A percentile compares a stretch with the other conserved stretches of the same genome.
Conservation (phyloP, 1,284 basidiomycete species). For the Coniferiporia sulphurascens region DNA sequence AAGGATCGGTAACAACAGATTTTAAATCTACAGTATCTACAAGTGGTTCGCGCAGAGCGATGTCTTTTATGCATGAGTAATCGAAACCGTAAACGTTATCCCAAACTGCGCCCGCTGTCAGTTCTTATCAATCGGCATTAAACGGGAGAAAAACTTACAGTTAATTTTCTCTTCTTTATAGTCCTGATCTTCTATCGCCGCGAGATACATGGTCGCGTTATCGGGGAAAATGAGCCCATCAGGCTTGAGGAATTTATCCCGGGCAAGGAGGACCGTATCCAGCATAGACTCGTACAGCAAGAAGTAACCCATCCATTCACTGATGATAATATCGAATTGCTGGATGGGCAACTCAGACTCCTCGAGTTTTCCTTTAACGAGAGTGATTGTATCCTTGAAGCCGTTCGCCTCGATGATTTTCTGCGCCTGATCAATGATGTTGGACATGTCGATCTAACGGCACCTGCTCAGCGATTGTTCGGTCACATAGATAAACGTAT, state of each 20-base stretch:
- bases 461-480: slow-evolving; percentile 3
- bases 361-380: slow-evolving; percentile 98
- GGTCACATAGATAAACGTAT: slow-evolving; percentile 3
- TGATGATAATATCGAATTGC: slow-evolving; percentile 98
- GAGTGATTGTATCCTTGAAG: slow-evolving; percentile 89
- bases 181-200: slow-evolving; percentile 98
- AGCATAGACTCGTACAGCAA: slow-evolving; percentile 99
- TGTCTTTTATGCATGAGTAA: slow-evolving; percentile 99
- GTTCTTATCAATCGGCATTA: background rate
- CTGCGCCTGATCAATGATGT: slow-evolving; percentile 98
- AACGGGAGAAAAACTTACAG: slow-evolving; percentile 53
- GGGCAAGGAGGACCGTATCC: slow-evolving; percentile 93
- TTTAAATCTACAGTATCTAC: slow-evolving; percentile 98
- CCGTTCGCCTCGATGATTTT: slow-evolving; percentile 97
- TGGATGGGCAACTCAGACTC: slow-evolving; percentile 82
- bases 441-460: slow-evolving; percentile 97
- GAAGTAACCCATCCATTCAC: slow-evolving; percentile 98
- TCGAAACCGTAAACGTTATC: slow-evolving; percentile 99
- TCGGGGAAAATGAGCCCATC: slow-evolving; percentile 96
- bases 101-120: slow-evolving; percentile 72
- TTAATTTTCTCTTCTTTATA: slow-evolving; percentile 99
- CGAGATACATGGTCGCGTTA: slow-evolving; percentile 88
- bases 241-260: slow-evolving; percentile 94
- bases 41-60: slow-evolving; percentile 92
- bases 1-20: slow-evolving; percentile 88